Evolutionary conservation across 2,329 filamentous ascomycete genomes (phyloP).

Genomic region (Chalaropsis ovoidea): DNA sequence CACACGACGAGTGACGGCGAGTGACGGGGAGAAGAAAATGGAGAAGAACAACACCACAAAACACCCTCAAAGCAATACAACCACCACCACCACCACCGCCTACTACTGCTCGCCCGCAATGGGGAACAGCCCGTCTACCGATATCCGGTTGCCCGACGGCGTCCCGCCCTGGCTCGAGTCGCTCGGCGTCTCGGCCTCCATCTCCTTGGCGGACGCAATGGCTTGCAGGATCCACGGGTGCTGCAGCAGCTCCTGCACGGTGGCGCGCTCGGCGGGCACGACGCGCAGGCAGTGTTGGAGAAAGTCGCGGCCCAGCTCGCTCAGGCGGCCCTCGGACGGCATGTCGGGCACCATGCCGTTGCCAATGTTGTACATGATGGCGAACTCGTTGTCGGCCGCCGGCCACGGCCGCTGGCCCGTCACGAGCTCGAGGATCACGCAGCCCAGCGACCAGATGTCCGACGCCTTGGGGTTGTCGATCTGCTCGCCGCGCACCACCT

Average conservation of each 20-base stretch:
- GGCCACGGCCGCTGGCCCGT: constrained; percentile 92
- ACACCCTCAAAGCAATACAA: background rate
- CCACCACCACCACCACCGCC: background rate
- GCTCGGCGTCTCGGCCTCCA: constrained; percentile 54
- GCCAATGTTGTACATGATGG: constrained; percentile 99
- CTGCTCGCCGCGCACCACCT: constrained; percentile 83
- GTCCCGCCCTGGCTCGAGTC: constrained; percentile 36
- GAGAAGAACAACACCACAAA: background rate
- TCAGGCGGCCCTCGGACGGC: constrained; percentile 73
- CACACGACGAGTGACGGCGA: no score
- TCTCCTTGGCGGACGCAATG: constrained; percentile 50
- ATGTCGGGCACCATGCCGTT: constrained; percentile 88
- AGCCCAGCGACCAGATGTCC: constrained; percentile 93
- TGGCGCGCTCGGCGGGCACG: constrained; percentile 68
- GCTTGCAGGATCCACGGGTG: constrained; percentile 73
- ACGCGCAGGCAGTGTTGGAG: constrained; percentile 74
- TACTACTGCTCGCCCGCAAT: constrained; percentile 2
- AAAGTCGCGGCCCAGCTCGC: constrained; percentile 76
- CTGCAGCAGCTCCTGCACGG: constrained; percentile 79
- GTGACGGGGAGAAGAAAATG: no score
- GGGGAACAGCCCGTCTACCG: constrained; percentile 17
- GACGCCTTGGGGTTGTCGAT: constrained; percentile 63
- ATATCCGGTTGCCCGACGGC: constrained; percentile 11
- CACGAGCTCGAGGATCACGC: constrained; percentile 94
- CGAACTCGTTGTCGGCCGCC: constrained; percentile 95